phyloP scores from a whole-genome alignment of 345 rosid species.

The Rhodamnia argentea region DNA sequence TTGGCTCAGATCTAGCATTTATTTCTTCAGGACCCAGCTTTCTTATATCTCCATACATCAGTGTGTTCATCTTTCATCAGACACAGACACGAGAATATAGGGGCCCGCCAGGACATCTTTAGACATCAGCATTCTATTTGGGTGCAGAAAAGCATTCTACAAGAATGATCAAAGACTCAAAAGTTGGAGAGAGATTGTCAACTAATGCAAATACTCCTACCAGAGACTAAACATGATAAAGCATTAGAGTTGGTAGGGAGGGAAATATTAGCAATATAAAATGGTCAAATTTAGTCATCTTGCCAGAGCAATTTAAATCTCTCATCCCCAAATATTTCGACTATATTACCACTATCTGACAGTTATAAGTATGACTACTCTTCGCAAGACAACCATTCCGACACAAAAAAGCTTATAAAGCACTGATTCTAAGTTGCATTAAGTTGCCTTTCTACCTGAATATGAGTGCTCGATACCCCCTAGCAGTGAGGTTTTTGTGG shows the following conservation, averaged over 20 bases:
- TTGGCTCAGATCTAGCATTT: neutral
- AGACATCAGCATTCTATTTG: neutral
- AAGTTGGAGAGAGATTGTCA: too few species aligned
- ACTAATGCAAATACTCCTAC: too few species aligned
- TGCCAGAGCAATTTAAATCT: neutral
- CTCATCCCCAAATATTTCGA: neutral
- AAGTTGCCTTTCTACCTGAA: slow-evolving; percentile 36
- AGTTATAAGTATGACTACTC: neutral
- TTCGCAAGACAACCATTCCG: neutral
- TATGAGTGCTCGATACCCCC: slow-evolving; percentile 69
- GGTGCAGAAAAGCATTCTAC: neutral
- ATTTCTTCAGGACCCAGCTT: neutral
- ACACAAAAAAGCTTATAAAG: neutral
- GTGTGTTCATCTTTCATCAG: neutral
- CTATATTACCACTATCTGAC: neutral
- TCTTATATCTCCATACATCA: neutral
- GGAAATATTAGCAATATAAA: neutral
- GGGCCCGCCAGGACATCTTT: neutral
- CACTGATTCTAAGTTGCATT: neutral
- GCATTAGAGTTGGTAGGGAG: neutral
- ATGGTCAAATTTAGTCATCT: neutral
- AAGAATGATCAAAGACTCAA: too few species aligned
- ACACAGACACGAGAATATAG: neutral
- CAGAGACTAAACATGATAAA: too few species aligned
- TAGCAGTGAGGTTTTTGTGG: slow-evolving; percentile 74